Conservation (phyloP, 352 stramenopile genomes). For the Globisporangium camurandrum region DNA sequence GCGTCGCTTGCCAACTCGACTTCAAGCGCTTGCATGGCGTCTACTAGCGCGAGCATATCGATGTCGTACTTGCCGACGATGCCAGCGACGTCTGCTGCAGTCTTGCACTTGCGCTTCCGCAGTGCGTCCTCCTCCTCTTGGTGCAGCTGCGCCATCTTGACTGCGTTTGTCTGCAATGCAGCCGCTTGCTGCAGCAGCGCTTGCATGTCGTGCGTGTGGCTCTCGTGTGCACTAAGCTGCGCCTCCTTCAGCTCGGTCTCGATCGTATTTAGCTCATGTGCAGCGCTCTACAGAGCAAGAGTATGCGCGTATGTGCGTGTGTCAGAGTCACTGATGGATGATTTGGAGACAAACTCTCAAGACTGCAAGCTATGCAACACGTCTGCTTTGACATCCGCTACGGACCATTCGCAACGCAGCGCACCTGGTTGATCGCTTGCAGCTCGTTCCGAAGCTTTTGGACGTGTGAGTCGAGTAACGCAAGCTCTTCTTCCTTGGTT, state of each 20-base stretch:
- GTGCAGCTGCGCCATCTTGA: slow-evolving; percentile 74
- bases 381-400: neutral
- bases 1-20: slow-evolving; percentile 34
- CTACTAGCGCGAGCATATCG: slow-evolving; percentile 61
- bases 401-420: neutral
- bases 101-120: slow-evolving; percentile 80
- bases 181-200: slow-evolving; percentile 45
- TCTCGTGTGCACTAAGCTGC: slow-evolving; percentile 62
- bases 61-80: slow-evolving; percentile 74
- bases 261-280: slow-evolving; percentile 69
- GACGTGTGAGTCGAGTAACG: slow-evolving; percentile 69
- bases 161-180: slow-evolving; percentile 41
- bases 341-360: too few species aligned
- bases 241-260: slow-evolving; percentile 70
- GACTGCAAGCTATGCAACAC: neutral
- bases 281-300: slow-evolving; percentile 20
- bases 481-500: slow-evolving; percentile 78
- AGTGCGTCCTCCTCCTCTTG: slow-evolving; percentile 74
- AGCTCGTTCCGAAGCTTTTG: slow-evolving; percentile 78
- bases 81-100: slow-evolving; percentile 53
- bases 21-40: slow-evolving; percentile 41
- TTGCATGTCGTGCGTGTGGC: slow-evolving; percentile 77
- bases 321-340: too few species aligned
- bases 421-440: slow-evolving; percentile 60
- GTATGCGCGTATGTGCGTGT: neutral